These are phyloP conservation scores for Hyaloperonospora brassicae DNA, from an alignment of 352 stramenopile genomes.

Conservation along the genomic window DNA sequence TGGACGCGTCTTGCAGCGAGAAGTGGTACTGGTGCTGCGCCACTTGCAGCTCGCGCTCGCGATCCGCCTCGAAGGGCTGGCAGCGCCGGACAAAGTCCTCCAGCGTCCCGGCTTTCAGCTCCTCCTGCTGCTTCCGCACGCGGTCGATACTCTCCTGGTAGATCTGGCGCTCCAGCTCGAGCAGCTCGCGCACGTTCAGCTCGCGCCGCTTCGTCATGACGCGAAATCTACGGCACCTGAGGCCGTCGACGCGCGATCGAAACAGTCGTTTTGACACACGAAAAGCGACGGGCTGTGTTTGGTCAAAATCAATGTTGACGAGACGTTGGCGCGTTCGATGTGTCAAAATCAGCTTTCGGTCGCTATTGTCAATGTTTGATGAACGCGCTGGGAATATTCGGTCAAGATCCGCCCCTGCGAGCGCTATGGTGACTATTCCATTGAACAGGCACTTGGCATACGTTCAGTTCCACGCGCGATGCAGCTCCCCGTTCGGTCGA, in stretches of 20 bases:
- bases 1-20: conserved; percentile 43
- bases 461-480: conserved; percentile 3
- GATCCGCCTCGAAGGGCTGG: conserved; percentile 45
- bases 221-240: background rate
- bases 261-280: too few relatives aligned
- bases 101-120: conserved; percentile 39
- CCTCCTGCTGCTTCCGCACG: conserved; percentile 36
- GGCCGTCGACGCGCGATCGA: too few relatives aligned
- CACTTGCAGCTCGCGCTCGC: conserved; percentile 37
- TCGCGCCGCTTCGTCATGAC: conserved; percentile 6
- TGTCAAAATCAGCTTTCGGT: background rate
- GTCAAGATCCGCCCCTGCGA: too few relatives aligned
- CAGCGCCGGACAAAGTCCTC: conserved; percentile 60
- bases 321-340: background rate
- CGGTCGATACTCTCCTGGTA: conserved; percentile 81
- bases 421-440: too few relatives aligned
- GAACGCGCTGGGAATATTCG: background rate
- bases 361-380: background rate
- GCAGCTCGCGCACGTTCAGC: conserved; percentile 60
- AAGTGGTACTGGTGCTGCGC: conserved; percentile 47
- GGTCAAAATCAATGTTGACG: background rate
- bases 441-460: background rate
- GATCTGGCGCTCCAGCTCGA: conserved; percentile 73
- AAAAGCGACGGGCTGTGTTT: background rate
- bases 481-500: conserved; percentile 13